Percentiles rank a stretch among this genome's conserved stretches.
These are phyloP conservation scores for Cutaneotrichosporon mucoides DNA, from an alignment of 1,284 basidiomycete species.

Conservation along the genomic window DNA sequence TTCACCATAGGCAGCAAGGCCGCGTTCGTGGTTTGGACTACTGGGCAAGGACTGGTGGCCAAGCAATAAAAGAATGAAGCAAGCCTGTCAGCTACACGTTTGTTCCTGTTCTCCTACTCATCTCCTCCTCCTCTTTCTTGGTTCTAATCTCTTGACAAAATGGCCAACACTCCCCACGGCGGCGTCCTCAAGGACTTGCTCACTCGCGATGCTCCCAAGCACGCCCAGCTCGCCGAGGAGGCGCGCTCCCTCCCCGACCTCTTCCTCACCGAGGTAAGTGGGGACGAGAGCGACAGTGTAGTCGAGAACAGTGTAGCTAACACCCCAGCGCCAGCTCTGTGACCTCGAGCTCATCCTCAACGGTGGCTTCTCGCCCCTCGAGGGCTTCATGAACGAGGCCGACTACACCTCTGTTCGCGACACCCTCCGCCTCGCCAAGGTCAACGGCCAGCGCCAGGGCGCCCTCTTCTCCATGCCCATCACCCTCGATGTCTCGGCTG, in stretches of 20 bases:
- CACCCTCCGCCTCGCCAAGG: constrained; percentile 72
- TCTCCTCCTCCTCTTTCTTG: too few relatives aligned
- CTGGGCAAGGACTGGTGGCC: too few relatives aligned
- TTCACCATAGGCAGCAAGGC: background rate
- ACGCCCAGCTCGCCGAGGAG: constrained; percentile 67
- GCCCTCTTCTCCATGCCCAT: constrained; percentile 92
- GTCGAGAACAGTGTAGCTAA: background rate
- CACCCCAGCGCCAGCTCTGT: constrained; percentile 80
- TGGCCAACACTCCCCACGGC: constrained; percentile 89
- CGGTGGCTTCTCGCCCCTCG: constrained; percentile 97
- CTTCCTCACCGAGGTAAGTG: constrained; percentile 66
- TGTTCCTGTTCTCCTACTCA: too few relatives aligned
- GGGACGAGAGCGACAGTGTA: too few relatives aligned
- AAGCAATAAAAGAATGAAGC: too few relatives aligned
- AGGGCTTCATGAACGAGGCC: constrained; percentile 90
- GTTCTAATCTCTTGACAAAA: constrained; percentile 40
- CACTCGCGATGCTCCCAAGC: constrained; percentile 70
- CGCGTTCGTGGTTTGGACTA: too few relatives aligned
- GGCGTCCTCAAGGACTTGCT: constrained; percentile 90
- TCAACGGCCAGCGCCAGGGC: constrained; percentile 54
- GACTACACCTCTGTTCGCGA: constrained; percentile 92
- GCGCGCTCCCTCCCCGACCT: constrained; percentile 69
- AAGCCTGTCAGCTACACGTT: too few relatives aligned
- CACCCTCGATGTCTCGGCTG: constrained; percentile 81
- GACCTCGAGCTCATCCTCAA: constrained; percentile 95